These are phyloP conservation scores for Blastosporella zonata DNA, from an alignment of 1,284 basidiomycete species.

Conservation along the genomic window DNA sequence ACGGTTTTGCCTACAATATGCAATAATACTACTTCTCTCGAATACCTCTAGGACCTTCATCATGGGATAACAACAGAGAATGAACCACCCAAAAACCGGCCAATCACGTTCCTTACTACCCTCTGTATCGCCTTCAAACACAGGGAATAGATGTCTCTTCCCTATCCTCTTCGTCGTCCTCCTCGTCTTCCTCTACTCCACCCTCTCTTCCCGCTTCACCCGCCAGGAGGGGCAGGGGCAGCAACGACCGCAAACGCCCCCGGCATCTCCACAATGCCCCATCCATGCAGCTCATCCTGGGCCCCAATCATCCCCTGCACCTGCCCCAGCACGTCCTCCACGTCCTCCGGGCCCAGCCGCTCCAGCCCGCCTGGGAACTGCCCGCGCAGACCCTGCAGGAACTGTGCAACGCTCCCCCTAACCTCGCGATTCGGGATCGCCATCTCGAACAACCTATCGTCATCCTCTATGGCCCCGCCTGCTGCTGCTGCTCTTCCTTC, in stretches of 20 bases:
- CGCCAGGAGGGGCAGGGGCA: constrained; percentile 18
- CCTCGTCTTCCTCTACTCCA: constrained; percentile 22
- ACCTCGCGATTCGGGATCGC: constrained; percentile 56
- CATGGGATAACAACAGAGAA: too few species aligned
- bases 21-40: too few species aligned
- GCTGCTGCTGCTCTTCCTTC: constrained; percentile 31
- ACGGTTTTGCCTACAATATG: too few species aligned
- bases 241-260: constrained; percentile 30
- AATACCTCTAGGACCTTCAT: too few species aligned
- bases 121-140: constrained; percentile 57
- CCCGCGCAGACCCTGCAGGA: constrained; percentile 48
- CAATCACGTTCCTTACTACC: constrained; percentile 58
- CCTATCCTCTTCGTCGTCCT: constrained; percentile 32
- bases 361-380: constrained; percentile 66
- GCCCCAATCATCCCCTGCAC: constrained; percentile 35
- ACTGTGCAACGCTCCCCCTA: constrained; percentile 53
- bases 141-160: constrained; percentile 50
- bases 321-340: constrained; percentile 51
- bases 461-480: constrained; percentile 35
- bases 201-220: constrained; percentile 18
- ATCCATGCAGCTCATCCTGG: constrained; percentile 16
- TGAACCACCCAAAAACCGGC: constrained; percentile 62
- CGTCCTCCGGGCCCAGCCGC: constrained; percentile 49
- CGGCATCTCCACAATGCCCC: constrained; percentile 31
- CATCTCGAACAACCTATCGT: constrained; percentile 49